Evolutionary conservation across 768 basidiomycete species (phyloP).

Genomic region (Russula foetens): DNA sequence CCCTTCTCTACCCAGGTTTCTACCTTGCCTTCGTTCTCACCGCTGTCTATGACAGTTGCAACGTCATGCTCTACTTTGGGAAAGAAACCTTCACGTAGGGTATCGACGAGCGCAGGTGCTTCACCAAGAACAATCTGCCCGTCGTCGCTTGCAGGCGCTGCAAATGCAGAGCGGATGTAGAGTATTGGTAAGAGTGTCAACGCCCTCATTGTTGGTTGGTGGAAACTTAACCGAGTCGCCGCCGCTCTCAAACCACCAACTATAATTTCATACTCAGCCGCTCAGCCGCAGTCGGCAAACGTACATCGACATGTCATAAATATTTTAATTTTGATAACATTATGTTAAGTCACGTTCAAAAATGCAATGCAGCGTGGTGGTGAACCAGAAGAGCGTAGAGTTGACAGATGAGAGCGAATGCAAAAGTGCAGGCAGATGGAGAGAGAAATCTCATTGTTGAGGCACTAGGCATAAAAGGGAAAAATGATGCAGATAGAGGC

Average conservation of each 20-base stretch:
- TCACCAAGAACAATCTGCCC: constrained; percentile 37
- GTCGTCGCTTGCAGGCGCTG: constrained; percentile 35
- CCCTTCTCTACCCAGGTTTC: constrained; percentile 58
- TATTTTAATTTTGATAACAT: constrained; percentile 13
- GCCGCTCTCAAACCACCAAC: too few relatives aligned
- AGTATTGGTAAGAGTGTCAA: constrained; percentile 30
- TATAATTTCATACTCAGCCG: neutral
- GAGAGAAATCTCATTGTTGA: constrained; percentile 1
- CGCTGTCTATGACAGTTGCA: constrained; percentile 33
- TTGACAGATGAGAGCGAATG: constrained; percentile 8
- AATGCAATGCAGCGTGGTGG: neutral
- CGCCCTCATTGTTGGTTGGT: constrained; percentile 33
- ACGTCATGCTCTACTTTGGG: constrained; percentile 20
- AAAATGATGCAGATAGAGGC: constrained; percentile 18
- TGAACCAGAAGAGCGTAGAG: neutral
- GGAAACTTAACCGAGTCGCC: too few relatives aligned
- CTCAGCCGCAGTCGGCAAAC: neutral
- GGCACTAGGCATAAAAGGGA: constrained; percentile 12
- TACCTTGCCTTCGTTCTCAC: constrained; percentile 37
- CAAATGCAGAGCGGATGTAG: constrained; percentile 30
- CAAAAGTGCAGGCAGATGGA: constrained; percentile 5
- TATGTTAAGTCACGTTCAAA: neutral
- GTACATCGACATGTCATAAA: neutral
- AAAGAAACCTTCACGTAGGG: constrained; percentile 11
- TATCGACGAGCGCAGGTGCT: constrained; percentile 16